Base-by-base conservation (phyloP, 1,284 basidiomycete species). In the Phlebopus sp. region DNA sequence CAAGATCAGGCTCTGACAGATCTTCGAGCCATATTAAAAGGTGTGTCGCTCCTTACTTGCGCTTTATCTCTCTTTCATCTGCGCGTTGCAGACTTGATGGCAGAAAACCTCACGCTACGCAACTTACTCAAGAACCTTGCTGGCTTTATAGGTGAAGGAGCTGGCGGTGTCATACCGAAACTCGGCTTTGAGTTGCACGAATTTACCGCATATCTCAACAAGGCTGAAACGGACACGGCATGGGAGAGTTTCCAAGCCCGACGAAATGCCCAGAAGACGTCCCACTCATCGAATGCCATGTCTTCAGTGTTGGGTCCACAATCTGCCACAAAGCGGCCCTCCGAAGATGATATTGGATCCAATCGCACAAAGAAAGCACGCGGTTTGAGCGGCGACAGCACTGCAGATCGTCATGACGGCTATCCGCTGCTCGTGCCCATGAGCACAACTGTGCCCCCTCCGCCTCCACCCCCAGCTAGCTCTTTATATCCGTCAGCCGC, bases 171-270 rank as follows among this genome's bases (percentile, higher is more conserved):
- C 58, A 63, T 94, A 52, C 77, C 86, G 19, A 86, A 89, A 56
- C 76, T 93, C 5, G 90, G 92, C 10, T 90, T 83, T 84, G 76
- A 86, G 46, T 57, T 81, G 53, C 72, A 78, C 44, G 86, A 90
- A 59, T 91, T 93, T 61, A 84, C 89, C 55, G 81, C 81, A 40
- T 88, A 86, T 55, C 72, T 92, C 52, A 90, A 88, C 67, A 83
- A 84, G 58, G 82, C 87, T 2, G 92, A 95, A 68, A 92, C 91
- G 0, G 92, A 95, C 63, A 92, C 91, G 1, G 92, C 91, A 23
- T 92, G 86, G 76, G 91, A 94, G 62, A 86, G 90, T 40, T 93
- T 87, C 59, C 82, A 91, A 53, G 69, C 78, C 27, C 78, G 86
- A 54, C 90, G 35, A 42, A 56, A 58, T 5, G 35, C 54, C 17